Evolutionary conservation across 176 grass and related monocot genomes (phyloP), one percentile per base, ranked within the genome.

Genomic region (Cenchrus purpureus): DNA sequence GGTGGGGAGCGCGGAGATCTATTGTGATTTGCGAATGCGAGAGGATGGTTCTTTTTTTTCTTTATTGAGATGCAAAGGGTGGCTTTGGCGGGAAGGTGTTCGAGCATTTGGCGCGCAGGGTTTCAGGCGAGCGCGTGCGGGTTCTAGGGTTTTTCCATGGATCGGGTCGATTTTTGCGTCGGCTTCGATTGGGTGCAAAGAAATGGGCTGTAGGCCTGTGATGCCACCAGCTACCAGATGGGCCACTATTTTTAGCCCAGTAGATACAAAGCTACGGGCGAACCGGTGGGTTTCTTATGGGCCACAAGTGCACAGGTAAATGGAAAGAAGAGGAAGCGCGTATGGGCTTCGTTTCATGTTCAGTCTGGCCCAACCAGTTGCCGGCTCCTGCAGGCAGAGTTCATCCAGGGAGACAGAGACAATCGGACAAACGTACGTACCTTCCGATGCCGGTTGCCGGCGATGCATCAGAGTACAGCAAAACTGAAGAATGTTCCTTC

Each of bases 1-100:
- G 19, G 12, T 20, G 16, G 10, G 42, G 16, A 10, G 15, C 19
- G 74, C 28, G 12, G 70, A 72, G 73, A 82, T 69, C 74, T 83
- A 28, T 31, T 72, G 44, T 45, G 44, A 45, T 45, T 45, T 45
- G 71, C 19, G 19, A 71, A 79, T 79, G 55, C 34, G 31, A 29
- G 79, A 3, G 50, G 72, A 28, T 61, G 57, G 19, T 2, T 2
- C 1, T 25, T 61, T 61, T 25, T 57, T 25, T 10, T 4, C 10
- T 11, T 25, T 61, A 22, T 25, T 57, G 9, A 25, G n/a, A 25
- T 25, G 20, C 59, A 61, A 20, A 9, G 17, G 63, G 40, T 59
- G 68, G 74, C 40, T 53, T 78, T 78, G 88, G 88, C 84, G 84
- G 84, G 88, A 90, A 86, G 64, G 79, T 83, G 84, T 83, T 86